Conservation (phyloP, 1,284 basidiomycete genomes). For the Trichosporon ovoides region DNA sequence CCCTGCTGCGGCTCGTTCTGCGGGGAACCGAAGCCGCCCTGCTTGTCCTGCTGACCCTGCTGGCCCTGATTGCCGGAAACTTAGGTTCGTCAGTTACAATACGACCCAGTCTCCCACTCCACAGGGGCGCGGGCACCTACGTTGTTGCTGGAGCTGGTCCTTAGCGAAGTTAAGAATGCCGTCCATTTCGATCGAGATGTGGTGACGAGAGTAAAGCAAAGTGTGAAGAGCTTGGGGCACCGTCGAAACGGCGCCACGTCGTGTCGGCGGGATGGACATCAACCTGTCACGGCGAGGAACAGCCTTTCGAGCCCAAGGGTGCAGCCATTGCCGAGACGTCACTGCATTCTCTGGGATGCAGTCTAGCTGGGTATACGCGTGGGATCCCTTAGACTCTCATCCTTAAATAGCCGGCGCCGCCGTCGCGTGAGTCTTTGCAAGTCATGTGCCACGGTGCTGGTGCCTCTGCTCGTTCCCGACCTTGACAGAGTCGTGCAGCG, state of each 20-base stretch:
- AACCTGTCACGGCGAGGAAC: neutral
- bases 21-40: conserved; percentile 10
- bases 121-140: conserved; percentile 14
- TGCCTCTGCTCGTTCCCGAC: neutral
- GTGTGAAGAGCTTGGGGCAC: neutral
- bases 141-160: conserved; percentile 23
- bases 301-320: too few species aligned
- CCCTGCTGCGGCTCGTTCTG: conserved; percentile 14
- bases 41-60: conserved; percentile 10
- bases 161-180: conserved; percentile 33
- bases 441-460: neutral
- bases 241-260: neutral
- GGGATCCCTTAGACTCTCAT: neutral
- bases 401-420: neutral
- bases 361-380: too few species aligned
- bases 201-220: neutral
- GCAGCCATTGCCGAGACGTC: too few species aligned
- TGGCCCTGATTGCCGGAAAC: conserved; percentile 13
- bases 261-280: neutral
- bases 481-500: neutral
- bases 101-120: neutral
- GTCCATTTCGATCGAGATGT: conserved; percentile 24
- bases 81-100: conserved; percentile 3
- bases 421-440: neutral
- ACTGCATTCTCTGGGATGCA: too few species aligned